Conservation (phyloP, 2,329 filamentous ascomycete species). For the Zymoseptoria crescenta region DNA sequence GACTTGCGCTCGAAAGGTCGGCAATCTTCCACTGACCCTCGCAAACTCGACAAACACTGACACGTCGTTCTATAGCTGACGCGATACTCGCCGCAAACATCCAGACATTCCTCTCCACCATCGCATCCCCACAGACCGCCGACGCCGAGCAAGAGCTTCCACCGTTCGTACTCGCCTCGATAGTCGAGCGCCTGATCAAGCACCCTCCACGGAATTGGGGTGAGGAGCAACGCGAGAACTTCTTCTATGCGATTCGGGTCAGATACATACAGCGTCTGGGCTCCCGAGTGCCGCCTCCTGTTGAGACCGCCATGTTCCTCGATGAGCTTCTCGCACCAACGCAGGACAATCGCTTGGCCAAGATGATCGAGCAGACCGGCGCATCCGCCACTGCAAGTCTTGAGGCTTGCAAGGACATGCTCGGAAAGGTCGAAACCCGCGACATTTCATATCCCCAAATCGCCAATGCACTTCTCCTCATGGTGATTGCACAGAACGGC, state of each 20-base stretch:
- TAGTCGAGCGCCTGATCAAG: constrained; percentile 80
- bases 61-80: constrained; percentile 54
- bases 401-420: constrained; percentile 57
- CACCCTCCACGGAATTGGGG: constrained; percentile 82
- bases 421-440: constrained; percentile 49
- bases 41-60: constrained; percentile 9
- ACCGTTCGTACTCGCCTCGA: constrained; percentile 64
- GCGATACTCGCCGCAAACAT: constrained; percentile 80
- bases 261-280: constrained; percentile 59
- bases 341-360: constrained; percentile 50
- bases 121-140: constrained; percentile 44
- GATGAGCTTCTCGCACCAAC: constrained; percentile 55
- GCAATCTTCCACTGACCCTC: constrained; percentile 2
- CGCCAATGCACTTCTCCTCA: constrained; percentile 68
- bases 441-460: constrained; percentile 75
- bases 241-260: constrained; percentile 56
- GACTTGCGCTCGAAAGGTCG: constrained; percentile 85
- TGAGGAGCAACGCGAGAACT: constrained; percentile 62
- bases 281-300: constrained; percentile 58
- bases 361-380: constrained; percentile 65
- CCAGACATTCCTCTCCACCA: constrained; percentile 65
- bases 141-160: constrained; percentile 59
- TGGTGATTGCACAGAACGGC: constrained; percentile 54
- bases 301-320: constrained; percentile 63
- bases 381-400: constrained; percentile 66